Percentiles rank a stretch among this genome's conserved stretches.
phyloP scores from a whole-genome alignment of 1,284 basidiomycete species.

The Coniferiporia weirii region DNA sequence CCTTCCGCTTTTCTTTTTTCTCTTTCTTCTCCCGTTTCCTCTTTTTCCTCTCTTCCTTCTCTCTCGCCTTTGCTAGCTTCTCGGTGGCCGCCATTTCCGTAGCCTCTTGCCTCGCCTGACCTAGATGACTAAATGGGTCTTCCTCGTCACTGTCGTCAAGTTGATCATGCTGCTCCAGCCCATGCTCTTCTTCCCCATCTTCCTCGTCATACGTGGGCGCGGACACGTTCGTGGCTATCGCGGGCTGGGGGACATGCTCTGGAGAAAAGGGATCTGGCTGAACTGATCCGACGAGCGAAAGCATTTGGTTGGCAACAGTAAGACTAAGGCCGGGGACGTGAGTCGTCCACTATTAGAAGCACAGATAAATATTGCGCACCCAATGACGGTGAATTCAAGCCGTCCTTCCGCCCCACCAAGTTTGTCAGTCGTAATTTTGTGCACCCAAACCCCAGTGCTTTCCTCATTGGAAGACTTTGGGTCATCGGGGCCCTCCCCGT shows the following conservation, averaged over 20 bases:
- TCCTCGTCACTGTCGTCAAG: constrained; percentile 8
- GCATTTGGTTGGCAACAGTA: constrained; percentile 92
- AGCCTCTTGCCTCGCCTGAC: constrained; percentile 25
- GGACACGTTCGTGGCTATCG: constrained; percentile 17
- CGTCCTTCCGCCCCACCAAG: constrained; percentile 71
- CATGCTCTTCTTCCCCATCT: constrained; percentile 4
- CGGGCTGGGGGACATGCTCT: constrained; percentile 40
- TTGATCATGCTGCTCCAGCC: not conserved
- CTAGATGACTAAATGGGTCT: constrained; percentile 5
- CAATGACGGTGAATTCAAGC: constrained; percentile 86
- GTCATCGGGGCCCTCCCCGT: constrained; percentile 26
- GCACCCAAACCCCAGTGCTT: constrained; percentile 75
- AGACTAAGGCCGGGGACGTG: constrained; percentile 46
- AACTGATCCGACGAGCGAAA: constrained; percentile 89
- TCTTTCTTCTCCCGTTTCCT: constrained; percentile 31
- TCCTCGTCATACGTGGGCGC: not conserved
- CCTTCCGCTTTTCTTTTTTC: constrained; percentile 29
- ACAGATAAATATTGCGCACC: constrained; percentile 47
- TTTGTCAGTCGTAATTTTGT: constrained; percentile 61
- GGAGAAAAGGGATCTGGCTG: constrained; percentile 81
- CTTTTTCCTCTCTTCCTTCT: constrained; percentile 26
- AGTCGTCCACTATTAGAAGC: constrained; percentile 7
- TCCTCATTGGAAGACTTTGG: constrained; percentile 30
- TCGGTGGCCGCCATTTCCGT: constrained; percentile 25
- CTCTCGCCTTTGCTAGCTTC: constrained; percentile 24